Conservation (phyloP, 768 basidiomycete genomes). For the Boletales sp. region DNA sequence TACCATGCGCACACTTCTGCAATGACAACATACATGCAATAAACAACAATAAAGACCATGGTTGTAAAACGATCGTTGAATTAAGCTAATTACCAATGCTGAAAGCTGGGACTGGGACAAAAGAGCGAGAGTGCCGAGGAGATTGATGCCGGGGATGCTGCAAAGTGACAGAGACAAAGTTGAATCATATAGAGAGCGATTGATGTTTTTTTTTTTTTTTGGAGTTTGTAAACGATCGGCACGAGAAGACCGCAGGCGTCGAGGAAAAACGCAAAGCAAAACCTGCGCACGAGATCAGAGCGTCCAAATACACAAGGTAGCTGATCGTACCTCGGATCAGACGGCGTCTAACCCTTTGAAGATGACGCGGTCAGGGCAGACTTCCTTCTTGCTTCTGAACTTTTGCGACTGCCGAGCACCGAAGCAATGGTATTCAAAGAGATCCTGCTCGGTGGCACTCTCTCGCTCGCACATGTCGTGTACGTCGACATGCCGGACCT, state of each 20-base stretch:
- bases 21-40: constrained; percentile 17
- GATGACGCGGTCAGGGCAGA: constrained; percentile 23
- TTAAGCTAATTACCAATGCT: no score
- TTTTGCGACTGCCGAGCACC: constrained; percentile 24
- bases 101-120: neutral
- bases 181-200: neutral
- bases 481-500: constrained; percentile 26
- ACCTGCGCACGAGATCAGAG: constrained; percentile 8
- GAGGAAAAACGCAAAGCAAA: no score
- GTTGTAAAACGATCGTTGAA: constrained; percentile 5
- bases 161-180: constrained; percentile 6
- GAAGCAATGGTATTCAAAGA: constrained; percentile 27
- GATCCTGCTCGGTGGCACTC: constrained; percentile 21
- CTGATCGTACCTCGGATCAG: constrained; percentile 1
- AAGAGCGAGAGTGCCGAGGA: constrained; percentile 4
- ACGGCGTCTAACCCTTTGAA: constrained; percentile 18
- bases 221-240: neutral
- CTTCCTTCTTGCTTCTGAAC: constrained; percentile 25
- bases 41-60: constrained; percentile 10
- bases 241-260: neutral
- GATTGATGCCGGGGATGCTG: constrained; percentile 4
- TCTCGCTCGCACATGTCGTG: constrained; percentile 26
- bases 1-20: constrained; percentile 4
- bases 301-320: no score
- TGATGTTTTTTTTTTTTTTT: neutral